Conservation (phyloP, 2,329 filamentous ascomycete species). For the Colletotrichum orbiculare region DNA sequence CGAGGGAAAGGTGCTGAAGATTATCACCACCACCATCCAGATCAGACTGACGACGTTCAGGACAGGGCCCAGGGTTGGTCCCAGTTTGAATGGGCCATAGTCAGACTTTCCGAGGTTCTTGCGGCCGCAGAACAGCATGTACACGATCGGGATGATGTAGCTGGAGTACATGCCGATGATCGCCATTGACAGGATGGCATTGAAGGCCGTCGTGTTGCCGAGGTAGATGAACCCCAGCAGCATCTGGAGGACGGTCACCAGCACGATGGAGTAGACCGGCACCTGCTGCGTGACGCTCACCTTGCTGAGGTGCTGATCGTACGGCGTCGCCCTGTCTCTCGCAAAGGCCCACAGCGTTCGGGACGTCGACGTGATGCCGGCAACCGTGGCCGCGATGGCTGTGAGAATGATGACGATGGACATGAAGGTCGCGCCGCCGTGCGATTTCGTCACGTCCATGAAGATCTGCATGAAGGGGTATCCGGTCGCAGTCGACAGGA, state of each 20-base stretch:
- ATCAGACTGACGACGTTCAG: conserved; percentile 54
- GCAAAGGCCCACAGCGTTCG: conserved; percentile 54
- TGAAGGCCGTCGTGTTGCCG: conserved; percentile 55
- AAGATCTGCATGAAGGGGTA: conserved; percentile 57
- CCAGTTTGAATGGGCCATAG: conserved; percentile 45
- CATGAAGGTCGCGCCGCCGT: conserved; percentile 42
- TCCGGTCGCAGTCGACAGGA: conserved; percentile 53
- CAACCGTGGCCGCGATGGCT: conserved; percentile 45
- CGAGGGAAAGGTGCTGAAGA: conserved; percentile 59
- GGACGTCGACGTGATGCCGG: conserved; percentile 49
- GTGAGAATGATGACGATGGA: conserved; percentile 43
- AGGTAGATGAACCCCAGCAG: conserved; percentile 52
- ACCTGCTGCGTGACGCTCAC: conserved; percentile 47
- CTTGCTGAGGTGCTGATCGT: conserved; percentile 48
- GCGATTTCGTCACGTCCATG: conserved; percentile 43
- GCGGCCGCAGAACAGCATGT: conserved; percentile 52
- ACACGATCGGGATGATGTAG: conserved; percentile 52
- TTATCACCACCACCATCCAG: conserved; percentile 56
- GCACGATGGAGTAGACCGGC: conserved; percentile 44
- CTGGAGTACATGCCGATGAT: conserved; percentile 57
- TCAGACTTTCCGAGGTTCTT: conserved; percentile 33
- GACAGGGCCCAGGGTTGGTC: conserved; percentile 44
- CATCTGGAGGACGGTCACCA: conserved; percentile 43
- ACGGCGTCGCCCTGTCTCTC: conserved; percentile 50
- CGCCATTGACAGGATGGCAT: conserved; percentile 53